phyloP scores from a whole-genome alignment of 805 yeast genomes.

The Saturnispora silvae region DNA sequence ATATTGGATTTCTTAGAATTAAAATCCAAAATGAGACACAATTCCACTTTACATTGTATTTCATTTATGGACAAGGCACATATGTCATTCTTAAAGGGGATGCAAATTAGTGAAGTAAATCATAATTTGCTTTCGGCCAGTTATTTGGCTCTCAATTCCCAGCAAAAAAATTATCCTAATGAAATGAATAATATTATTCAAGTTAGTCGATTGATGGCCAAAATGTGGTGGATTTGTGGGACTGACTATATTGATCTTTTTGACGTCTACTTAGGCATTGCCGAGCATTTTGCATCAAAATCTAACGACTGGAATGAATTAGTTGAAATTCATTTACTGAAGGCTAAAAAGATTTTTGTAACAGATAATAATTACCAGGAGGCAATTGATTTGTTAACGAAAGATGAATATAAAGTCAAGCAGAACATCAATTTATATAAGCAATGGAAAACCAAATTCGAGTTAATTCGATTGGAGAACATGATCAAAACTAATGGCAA shows the following conservation, averaged over 20 bases:
- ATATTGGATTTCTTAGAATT: conserved; percentile 50
- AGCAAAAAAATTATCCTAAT: not conserved
- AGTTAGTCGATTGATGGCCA: conserved; percentile 4
- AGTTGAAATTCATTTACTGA: conserved; percentile 30
- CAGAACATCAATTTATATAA: conserved; percentile 26
- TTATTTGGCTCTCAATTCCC: conserved; percentile 37
- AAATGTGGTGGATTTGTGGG: conserved; percentile 8
- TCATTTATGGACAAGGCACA: conserved; percentile 59
- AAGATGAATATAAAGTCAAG: conserved; percentile 13
- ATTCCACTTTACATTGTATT: conserved; percentile 41
- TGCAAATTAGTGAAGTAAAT: conserved; percentile 32
- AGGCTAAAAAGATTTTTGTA: conserved; percentile 5
- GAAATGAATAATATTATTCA: conserved; percentile 4
- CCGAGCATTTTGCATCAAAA: conserved; percentile 11
- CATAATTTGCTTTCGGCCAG: conserved; percentile 50
- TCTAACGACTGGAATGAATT: conserved; percentile 27
- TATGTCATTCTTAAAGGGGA: conserved; percentile 43
- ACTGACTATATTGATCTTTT: not conserved
- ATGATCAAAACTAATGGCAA: conserved; percentile 22
- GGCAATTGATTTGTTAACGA: not conserved
- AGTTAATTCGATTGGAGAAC: conserved; percentile 4
- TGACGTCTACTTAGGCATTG: conserved; percentile 4
- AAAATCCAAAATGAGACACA: conserved; percentile 39
- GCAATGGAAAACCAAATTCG: conserved; percentile 29
- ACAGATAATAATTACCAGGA: not conserved